Percentiles rank a stretch among this genome's conserved stretches.
Conservation (phyloP, 768 basidiomycete species). For the Russula brevipes region DNA sequence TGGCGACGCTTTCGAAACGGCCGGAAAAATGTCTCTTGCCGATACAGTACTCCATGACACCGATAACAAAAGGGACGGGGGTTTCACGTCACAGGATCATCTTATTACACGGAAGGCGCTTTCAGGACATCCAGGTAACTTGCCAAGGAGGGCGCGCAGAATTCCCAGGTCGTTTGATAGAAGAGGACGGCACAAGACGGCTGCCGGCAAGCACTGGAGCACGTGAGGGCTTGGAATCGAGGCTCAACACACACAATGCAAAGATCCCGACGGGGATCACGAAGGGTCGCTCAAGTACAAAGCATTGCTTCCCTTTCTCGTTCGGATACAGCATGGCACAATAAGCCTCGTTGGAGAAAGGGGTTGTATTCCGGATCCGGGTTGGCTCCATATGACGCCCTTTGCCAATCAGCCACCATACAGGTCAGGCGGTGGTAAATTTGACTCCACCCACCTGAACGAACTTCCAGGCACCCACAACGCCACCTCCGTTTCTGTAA, state of each 20-base stretch:
- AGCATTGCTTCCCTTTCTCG: neutral
- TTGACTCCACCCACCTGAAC: neutral
- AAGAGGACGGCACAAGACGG: neutral
- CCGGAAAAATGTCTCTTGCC: neutral
- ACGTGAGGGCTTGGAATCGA: neutral
- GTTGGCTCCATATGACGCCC: neutral
- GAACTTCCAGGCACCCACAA: neutral
- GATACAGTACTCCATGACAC: neutral
- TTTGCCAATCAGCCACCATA: neutral
- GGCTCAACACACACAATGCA: neutral
- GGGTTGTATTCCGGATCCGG: neutral
- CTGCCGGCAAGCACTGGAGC: neutral
- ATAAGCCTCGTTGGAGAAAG: neutral
- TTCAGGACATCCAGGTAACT: neutral
- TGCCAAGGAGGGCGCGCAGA: neutral
- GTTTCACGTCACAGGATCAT: slow-evolving; percentile 2
- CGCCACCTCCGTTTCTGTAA: neutral
- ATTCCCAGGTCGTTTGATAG: neutral
- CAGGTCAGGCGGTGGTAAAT: neutral
- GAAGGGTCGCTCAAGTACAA: neutral
- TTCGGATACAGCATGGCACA: neutral
- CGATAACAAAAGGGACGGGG: neutral
- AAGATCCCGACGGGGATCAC: neutral
- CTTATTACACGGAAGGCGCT: neutral
- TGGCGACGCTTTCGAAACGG: too few relatives aligned